Percentiles rank a stretch among this genome's conserved stretches.
Conservation (phyloP, 139 green algal species). For the Haematococcus lacustris region DNA sequence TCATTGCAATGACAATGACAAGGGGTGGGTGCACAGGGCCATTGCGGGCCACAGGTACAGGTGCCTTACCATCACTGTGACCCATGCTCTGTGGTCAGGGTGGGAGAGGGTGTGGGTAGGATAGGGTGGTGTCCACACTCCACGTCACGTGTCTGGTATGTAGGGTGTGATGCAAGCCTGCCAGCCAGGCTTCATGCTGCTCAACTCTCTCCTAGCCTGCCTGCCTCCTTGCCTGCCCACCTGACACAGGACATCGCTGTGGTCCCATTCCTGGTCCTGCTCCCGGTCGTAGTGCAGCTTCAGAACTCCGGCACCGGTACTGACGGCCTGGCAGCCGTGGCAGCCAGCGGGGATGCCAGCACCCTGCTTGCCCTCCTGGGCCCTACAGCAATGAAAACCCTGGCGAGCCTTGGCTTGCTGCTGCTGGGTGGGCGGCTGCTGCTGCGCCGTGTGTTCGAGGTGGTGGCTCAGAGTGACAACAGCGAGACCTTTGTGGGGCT, state of each 20-base stretch:
- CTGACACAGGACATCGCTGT: conserved; percentile 90
- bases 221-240: too few relatives aligned
- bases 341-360: neutral
- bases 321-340: neutral
- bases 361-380: conserved; percentile 55
- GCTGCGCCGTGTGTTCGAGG: conserved; percentile 72
- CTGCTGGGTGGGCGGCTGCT: conserved; percentile 76
- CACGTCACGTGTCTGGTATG: too few relatives aligned
- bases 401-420: conserved; percentile 69
- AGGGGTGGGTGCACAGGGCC: too few relatives aligned
- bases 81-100: too few relatives aligned
- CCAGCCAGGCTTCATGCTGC: too few relatives aligned
- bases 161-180: too few relatives aligned
- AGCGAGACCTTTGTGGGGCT: conserved; percentile 91
- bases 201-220: too few relatives aligned
- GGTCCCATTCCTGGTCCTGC: conserved; percentile 86
- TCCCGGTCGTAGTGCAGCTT: conserved; percentile 51
- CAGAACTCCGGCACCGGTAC: neutral
- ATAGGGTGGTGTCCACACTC: too few relatives aligned
- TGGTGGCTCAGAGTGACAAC: conserved; percentile 44
- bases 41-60: too few relatives aligned
- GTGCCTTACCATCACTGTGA: too few relatives aligned
- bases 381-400: conserved; percentile 60
- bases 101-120: too few relatives aligned
- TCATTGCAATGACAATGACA: too few relatives aligned